Conservation (phyloP, 2,329 filamentous ascomycete species). For the Sordariomycetes sp. region DNA sequence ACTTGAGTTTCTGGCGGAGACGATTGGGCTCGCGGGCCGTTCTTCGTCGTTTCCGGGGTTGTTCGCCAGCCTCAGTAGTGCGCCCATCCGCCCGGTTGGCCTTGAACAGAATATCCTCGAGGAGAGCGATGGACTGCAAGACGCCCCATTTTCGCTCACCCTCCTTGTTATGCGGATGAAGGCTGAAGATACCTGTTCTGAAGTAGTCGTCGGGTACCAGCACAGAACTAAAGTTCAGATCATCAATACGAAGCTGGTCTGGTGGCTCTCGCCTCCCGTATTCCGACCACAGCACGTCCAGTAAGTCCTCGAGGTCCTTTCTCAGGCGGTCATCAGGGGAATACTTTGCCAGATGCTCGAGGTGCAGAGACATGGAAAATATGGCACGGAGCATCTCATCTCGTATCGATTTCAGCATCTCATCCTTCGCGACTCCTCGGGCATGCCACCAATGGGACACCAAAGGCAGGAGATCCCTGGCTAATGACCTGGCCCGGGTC, state of each 20-base stretch:
- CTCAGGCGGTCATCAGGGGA: constrained; percentile 23
- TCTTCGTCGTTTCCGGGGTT: constrained; percentile 42
- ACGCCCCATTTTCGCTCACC: constrained; percentile 51
- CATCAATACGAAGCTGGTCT: constrained; percentile 66
- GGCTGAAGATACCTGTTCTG: constrained; percentile 36
- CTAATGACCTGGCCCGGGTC: constrained; percentile 46
- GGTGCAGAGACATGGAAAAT: constrained; percentile 52
- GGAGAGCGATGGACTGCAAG: constrained; percentile 44
- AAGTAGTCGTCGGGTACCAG: constrained; percentile 32
- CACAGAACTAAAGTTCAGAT: constrained; percentile 50
- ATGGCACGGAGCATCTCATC: constrained; percentile 71
- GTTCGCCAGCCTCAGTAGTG: constrained; percentile 22
- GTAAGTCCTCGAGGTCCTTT: constrained; percentile 49
- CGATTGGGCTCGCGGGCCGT: constrained; percentile 30
- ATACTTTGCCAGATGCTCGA: constrained; percentile 43
- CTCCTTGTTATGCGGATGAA: constrained; percentile 40
- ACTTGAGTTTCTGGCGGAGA: constrained; percentile 36
- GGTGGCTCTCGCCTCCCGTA: constrained; percentile 63
- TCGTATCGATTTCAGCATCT: constrained; percentile 51
- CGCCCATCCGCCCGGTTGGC: background rate
- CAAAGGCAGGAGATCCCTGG: constrained; percentile 55
- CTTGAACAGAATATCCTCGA: constrained; percentile 33
- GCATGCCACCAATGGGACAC: constrained; percentile 69
- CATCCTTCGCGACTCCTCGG: constrained; percentile 51
- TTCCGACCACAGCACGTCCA: constrained; percentile 64